Conservation (phyloP, 768 basidiomycete species). For the Lentinula lateritia region DNA sequence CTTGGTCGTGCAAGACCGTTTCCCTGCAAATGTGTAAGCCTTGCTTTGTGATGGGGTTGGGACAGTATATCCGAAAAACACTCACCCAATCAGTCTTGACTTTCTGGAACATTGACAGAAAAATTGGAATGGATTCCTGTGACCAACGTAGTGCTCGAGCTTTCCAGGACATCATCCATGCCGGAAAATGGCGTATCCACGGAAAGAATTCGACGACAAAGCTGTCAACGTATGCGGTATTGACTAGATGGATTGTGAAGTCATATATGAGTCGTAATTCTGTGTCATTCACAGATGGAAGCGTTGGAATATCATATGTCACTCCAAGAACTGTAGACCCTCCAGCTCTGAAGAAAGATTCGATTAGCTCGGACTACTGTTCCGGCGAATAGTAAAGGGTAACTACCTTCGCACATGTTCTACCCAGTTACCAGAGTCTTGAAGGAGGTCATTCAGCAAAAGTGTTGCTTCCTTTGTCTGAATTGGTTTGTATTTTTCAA, state of each 20-base stretch:
- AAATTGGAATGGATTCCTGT: constrained; percentile 8
- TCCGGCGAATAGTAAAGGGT: no score
- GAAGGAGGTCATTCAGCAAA: constrained; percentile 21
- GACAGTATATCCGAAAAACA: neutral
- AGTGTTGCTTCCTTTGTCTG: constrained; percentile 25
- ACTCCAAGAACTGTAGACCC: constrained; percentile 12
- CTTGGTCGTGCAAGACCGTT: constrained; percentile 9
- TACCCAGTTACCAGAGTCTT: constrained; percentile 23
- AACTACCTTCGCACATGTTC: constrained; percentile 13
- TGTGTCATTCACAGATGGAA: constrained; percentile 10
- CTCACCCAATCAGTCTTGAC: constrained; percentile 8
- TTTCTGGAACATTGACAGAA: constrained; percentile 7
- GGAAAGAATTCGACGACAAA: constrained; percentile 29
- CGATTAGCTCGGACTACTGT: neutral
- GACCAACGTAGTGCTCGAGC: constrained; percentile 10
- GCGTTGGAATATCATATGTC: constrained; percentile 13
- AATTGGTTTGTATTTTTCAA: constrained; percentile 16
- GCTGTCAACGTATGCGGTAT: constrained; percentile 26
- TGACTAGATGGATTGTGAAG: constrained; percentile 20
- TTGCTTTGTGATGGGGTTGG: neutral
- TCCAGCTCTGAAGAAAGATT: constrained; percentile 4
- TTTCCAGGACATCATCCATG: constrained; percentile 18
- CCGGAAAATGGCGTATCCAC: constrained; percentile 25
- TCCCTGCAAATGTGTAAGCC: neutral
- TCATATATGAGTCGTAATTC: constrained; percentile 11